Evolutionary conservation across 345 rosid genomes (phyloP).

Genomic region (Cardiospermum halicacabum): DNA sequence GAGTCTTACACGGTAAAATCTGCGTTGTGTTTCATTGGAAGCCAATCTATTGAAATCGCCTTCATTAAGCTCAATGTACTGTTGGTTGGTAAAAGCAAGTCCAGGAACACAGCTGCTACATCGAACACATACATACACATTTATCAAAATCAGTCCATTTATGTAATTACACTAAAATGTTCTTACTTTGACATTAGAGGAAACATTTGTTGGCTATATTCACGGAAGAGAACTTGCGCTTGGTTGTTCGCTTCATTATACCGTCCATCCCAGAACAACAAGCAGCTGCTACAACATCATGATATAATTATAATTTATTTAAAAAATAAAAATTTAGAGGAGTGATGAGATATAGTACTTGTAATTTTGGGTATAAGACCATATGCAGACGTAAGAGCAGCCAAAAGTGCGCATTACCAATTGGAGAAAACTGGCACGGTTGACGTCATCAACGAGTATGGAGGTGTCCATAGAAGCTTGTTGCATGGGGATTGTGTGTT

Average conservation of each 20-base stretch:
- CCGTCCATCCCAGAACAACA: constrained; percentile 47
- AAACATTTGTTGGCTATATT: constrained; percentile 37
- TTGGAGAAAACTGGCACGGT: constrained; percentile 40
- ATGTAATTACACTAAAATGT: too few relatives aligned
- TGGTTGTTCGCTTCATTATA: constrained; percentile 37
- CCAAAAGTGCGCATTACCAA: constrained; percentile 40
- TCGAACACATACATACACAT: not conserved
- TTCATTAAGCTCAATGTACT: constrained; percentile 46
- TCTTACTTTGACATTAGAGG: constrained; percentile 25
- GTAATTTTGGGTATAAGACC: constrained; percentile 43
- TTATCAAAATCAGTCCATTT: not conserved
- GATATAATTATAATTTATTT: not conserved
- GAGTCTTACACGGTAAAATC: constrained; percentile 56
- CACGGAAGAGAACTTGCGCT: constrained; percentile 41
- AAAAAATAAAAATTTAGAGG: not conserved
- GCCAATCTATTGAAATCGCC: constrained; percentile 40
- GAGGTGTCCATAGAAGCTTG: constrained; percentile 41
- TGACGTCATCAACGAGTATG: constrained; percentile 34
- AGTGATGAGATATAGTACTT: constrained; percentile 28
- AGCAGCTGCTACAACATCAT: constrained; percentile 30
- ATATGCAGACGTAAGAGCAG: constrained; percentile 61
- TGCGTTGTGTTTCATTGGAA: constrained; percentile 39
- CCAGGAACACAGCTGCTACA: constrained; percentile 58
- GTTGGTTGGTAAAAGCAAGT: constrained; percentile 51
- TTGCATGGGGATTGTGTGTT: constrained; percentile 6